These are phyloP conservation scores for Myxozyma vanderwaltii DNA, from an alignment of 805 yeast genomes.

Conservation along the genomic window DNA sequence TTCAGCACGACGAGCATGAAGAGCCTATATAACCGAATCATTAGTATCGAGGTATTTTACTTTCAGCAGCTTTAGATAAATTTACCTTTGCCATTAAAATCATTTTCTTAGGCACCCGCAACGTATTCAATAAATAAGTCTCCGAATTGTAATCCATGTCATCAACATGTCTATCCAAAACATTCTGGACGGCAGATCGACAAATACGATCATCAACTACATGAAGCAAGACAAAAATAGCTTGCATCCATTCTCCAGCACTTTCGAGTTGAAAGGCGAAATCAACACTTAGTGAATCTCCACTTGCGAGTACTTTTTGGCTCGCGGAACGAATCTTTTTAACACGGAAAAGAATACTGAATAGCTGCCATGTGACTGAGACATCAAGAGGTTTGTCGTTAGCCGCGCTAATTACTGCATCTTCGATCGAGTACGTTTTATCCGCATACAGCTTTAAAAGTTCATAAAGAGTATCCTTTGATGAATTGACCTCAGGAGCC, in stretches of 20 bases:
- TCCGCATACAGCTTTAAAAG: constrained; percentile 29
- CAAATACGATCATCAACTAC: constrained; percentile 53
- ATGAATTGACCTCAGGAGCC: constrained; percentile 3
- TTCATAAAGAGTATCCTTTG: constrained; percentile 23
- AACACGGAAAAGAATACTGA: constrained; percentile 46
- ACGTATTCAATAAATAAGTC: constrained; percentile 4
- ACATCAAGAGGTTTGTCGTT: constrained; percentile 15
- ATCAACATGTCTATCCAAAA: constrained; percentile 36
- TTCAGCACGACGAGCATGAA: constrained; percentile 51
- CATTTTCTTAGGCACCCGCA: constrained; percentile 27
- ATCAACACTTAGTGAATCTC: constrained; percentile 46
- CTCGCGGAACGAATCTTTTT: constrained; percentile 26
- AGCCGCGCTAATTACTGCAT: constrained; percentile 9
- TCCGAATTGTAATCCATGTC: constrained; percentile 17
- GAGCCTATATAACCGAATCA: constrained; percentile 62
- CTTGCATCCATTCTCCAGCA: constrained; percentile 56
- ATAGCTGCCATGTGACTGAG: constrained; percentile 52
- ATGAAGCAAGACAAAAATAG: constrained; percentile 66
- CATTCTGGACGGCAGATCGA: constrained; percentile 45
- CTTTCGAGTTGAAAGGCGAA: constrained; percentile 57
- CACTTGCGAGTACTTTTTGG: constrained; percentile 15
- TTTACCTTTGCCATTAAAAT: constrained; percentile 30
- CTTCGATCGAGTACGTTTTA: constrained; percentile 14
- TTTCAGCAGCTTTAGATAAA: neutral
- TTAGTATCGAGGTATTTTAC: neutral